Conservation (phyloP, 2,329 filamentous ascomycete species). For the Pseudocercospora crystallina region DNA sequence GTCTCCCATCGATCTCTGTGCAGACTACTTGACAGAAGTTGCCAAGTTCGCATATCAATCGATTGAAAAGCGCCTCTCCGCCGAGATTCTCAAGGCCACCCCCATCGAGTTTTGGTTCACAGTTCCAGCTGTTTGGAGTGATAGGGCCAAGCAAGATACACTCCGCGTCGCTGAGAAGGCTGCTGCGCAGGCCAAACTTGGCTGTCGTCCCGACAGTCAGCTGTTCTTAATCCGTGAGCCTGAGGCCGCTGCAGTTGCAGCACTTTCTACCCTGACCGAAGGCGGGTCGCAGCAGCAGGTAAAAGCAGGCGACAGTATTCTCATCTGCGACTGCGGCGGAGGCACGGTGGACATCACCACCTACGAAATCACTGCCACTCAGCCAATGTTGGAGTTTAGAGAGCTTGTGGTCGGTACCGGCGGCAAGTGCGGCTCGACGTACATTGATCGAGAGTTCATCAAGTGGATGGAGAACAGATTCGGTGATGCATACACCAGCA, state of each 20-base stretch:
- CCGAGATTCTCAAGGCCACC: constrained; percentile 48
- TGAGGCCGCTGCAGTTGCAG: constrained; percentile 66
- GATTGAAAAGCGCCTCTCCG: neutral
- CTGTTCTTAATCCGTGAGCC: constrained; percentile 68
- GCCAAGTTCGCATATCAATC: constrained; percentile 1
- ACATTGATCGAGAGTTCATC: constrained; percentile 19
- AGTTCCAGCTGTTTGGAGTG: constrained; percentile 77
- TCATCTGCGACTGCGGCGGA: constrained; percentile 19
- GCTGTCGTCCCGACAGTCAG: constrained; percentile 34
- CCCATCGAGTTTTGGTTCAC: constrained; percentile 75
- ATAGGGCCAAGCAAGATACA: constrained; percentile 75
- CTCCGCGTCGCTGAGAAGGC: constrained; percentile 71
- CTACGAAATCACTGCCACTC: constrained; percentile 9
- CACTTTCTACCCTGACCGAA: neutral
- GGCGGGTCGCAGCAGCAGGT: constrained; percentile 6
- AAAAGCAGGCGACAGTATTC: constrained; percentile 9
- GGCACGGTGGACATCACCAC: constrained; percentile 18
- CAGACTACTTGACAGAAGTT: constrained; percentile 13
- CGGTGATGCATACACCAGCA: constrained; percentile 1
- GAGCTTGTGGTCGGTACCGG: constrained; percentile 15
- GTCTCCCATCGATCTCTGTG: constrained; percentile 11
- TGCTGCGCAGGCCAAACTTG: constrained; percentile 69
- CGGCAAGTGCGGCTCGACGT: constrained; percentile 21
- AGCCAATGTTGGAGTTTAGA: constrained; percentile 7
- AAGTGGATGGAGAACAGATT: constrained; percentile 15